Conservation (phyloP, 768 basidiomycete genomes). For the Auricularia heimuer region DNA sequence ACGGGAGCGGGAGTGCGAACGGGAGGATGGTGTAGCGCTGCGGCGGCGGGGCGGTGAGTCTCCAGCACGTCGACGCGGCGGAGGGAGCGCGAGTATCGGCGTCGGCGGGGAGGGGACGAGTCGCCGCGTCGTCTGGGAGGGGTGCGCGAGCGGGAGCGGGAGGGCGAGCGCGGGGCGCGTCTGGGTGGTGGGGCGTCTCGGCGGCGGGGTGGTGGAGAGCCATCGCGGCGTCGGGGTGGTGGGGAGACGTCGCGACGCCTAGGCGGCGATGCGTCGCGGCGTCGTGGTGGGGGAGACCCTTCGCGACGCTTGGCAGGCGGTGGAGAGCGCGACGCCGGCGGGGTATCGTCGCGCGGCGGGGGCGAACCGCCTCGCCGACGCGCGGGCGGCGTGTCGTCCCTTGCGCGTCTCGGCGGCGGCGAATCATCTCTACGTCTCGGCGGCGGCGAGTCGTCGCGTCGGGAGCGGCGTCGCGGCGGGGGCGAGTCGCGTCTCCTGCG, state of each 20-base stretch:
- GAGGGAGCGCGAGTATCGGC: neutral
- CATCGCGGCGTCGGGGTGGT: too few species aligned
- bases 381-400: slow-evolving; percentile 31
- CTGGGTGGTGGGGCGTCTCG: too few species aligned
- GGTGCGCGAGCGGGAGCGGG: slow-evolving; percentile 25
- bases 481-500: slow-evolving; percentile 14
- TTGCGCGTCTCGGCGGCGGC: slow-evolving; percentile 26
- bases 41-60: neutral
- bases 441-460: slow-evolving; percentile 34
- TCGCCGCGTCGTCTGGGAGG: slow-evolving; percentile 17
- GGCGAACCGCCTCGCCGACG: slow-evolving; percentile 22
- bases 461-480: slow-evolving; percentile 36
- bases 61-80: neutral
- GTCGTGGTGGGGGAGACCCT: too few species aligned
- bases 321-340: too few species aligned
- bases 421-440: slow-evolving; percentile 29
- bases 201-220: too few species aligned
- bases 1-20: too few species aligned
- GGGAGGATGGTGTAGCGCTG: neutral
- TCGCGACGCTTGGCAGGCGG: too few species aligned
- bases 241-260: too few species aligned
- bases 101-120: neutral
- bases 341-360: slow-evolving; percentile 15
- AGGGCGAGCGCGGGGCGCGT: slow-evolving; percentile 20
- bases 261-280: too few species aligned